Conservation (phyloP, 345 rosid species). For the Hevea brasiliensis region DNA sequence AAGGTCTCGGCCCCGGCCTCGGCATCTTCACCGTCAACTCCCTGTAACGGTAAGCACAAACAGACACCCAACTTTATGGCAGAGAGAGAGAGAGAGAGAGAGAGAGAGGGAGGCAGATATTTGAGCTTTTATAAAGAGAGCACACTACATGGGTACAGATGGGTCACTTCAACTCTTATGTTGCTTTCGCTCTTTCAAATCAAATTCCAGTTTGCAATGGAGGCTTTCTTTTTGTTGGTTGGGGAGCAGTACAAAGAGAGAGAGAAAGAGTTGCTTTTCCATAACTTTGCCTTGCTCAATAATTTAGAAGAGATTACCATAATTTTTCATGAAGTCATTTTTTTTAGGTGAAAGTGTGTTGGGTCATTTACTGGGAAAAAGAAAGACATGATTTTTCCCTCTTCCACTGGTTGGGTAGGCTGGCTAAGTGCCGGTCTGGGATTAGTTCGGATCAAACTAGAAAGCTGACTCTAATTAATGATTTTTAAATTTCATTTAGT, state of each 20-base stretch:
- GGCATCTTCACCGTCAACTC: conserved; percentile 55
- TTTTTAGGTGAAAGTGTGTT: neutral
- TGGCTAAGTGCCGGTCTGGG: too few species aligned
- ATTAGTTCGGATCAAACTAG: too few species aligned
- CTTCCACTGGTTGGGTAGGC: too few species aligned
- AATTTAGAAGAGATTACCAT: conserved; percentile 7
- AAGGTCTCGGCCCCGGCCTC: conserved; percentile 92
- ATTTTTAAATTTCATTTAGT: too few species aligned
- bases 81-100: neutral
- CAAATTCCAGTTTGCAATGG: conserved; percentile 39
- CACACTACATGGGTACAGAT: conserved; percentile 31
- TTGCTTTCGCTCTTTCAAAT: conserved; percentile 20
- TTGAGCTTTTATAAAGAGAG: neutral
- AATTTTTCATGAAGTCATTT: neutral
- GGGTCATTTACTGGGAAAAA: conserved; percentile 22
- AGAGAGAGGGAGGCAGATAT: neutral
- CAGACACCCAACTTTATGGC: too few species aligned
- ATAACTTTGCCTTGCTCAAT: conserved; percentile 6
- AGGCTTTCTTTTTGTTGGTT: conserved; percentile 26
- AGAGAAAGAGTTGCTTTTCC: conserved; percentile 34
- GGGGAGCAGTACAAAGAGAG: conserved; percentile 27
- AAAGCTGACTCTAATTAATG: too few species aligned
- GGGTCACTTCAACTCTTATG: conserved; percentile 29
- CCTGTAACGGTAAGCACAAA: neutral
- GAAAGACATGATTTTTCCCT: neutral